Evolutionary conservation across 2,329 filamentous ascomycete genomes (phyloP).

Genomic region (Colletotrichum sp.): DNA sequence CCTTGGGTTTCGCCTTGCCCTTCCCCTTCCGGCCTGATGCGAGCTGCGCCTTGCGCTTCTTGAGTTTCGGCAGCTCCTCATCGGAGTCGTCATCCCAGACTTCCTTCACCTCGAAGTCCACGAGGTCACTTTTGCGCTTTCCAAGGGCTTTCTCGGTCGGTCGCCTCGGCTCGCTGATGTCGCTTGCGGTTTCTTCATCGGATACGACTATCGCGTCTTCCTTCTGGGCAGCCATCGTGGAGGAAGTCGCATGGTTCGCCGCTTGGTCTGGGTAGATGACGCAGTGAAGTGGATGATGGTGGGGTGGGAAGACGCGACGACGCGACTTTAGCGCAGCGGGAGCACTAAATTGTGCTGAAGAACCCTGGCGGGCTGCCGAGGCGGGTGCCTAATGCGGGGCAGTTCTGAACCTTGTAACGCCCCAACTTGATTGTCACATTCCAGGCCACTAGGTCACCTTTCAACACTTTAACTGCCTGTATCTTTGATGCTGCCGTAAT

Average conservation of each 20-base stretch:
- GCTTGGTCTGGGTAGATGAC: background rate
- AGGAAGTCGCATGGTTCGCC: background rate
- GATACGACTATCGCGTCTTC: background rate
- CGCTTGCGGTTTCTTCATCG: conserved; percentile 1
- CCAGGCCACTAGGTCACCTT: too few relatives aligned
- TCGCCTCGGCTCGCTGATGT: background rate
- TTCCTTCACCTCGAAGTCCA: conserved; percentile 47
- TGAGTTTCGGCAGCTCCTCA: conserved; percentile 67
- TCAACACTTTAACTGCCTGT: too few relatives aligned
- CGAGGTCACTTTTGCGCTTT: conserved; percentile 42
- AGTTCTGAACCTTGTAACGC: background rate
- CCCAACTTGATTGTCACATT: background rate
- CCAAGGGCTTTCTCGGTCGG: conserved; percentile 13
- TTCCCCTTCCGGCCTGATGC: conserved; percentile 34
- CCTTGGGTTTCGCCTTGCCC: conserved; percentile 42
- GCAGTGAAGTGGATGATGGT: background rate
- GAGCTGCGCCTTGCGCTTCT: conserved; percentile 58
- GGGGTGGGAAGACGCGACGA: background rate
- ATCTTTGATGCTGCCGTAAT: too few relatives aligned
- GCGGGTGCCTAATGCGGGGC: background rate
- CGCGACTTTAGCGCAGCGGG: background rate
- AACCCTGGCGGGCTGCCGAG: background rate
- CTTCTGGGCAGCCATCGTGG: background rate
- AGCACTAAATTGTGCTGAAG: background rate
- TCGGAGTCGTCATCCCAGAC: conserved; percentile 66